Evolutionary conservation across 2,329 filamentous ascomycete species (phyloP), one percentile per base, ranked within the genome.

Genomic region (Fusarium albidum): DNA sequence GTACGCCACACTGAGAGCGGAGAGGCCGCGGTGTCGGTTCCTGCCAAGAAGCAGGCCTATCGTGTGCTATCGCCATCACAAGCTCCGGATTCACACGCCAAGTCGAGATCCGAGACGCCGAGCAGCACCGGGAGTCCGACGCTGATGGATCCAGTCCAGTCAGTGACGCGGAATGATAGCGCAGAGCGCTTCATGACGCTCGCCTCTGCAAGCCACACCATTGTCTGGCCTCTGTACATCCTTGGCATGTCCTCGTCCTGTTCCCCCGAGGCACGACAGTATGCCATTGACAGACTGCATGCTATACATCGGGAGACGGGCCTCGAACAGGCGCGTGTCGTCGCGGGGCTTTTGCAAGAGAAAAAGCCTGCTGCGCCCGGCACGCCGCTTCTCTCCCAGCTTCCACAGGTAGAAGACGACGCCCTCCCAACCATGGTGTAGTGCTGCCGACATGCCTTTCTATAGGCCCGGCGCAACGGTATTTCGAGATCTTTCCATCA

Each of bases 151-250:
- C 72, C 76, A 3, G 74, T 73, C 7, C 70, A 73, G 27, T 71
- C 71, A 2, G 67, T 60, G 13, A 66, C 66, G 29, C 60, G 66
- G 12, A 70, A 72, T 15, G 62, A 73, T 37, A 73, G 75, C 34
- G 75, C 76, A 1, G 74, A 75, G 51, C 71, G 78, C 18, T 79
- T 80, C 64, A 76, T 82, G 75, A 75, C 78, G 5, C 69, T 82
- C 7, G 77, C 76, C 1, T 79, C 78, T 9, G 74, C 77, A 1
- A 78, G 78, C 18, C 78, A 79, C 56, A 76, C 77, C 13, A 73
- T 80, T 9, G 74, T 82, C 32, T 81, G 78, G 79, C 79, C 79
- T 5, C 70, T 82, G 4, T 82, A 79, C 49, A 73, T 77, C 10
- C 73, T 79, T 8, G 79, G 79, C 46, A 75, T 79, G 65, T 79